A percentile compares a stretch with the other conserved stretches of the same genome.
Conservation (phyloP, 2,329 filamentous ascomycete species). For the Aspergillus tanneri region DNA sequence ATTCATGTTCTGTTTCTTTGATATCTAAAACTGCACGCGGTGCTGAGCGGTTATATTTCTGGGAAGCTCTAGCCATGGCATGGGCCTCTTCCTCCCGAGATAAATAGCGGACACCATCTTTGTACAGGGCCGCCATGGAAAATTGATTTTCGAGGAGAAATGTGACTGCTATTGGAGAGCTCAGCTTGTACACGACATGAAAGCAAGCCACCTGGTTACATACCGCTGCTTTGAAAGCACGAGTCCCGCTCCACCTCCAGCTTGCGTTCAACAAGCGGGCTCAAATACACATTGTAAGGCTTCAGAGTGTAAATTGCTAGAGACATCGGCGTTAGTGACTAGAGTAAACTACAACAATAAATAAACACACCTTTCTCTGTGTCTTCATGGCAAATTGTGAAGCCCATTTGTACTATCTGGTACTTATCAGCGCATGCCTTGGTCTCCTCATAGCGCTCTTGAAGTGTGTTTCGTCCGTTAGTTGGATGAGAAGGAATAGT, state of each 20-base stretch:
- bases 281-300: conserved; percentile 65
- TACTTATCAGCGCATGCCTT: conserved; percentile 62
- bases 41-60: conserved; percentile 39
- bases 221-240: conserved; percentile 56
- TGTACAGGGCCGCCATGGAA: conserved; percentile 57
- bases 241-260: conserved; percentile 62
- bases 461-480: conserved; percentile 51
- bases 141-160: conserved; percentile 62
- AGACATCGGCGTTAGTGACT: conserved; percentile 9
- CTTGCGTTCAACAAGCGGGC: conserved; percentile 53
- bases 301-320: conserved; percentile 56
- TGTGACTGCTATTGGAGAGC: conserved; percentile 49
- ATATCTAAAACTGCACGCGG: conserved; percentile 47
- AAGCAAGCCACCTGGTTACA: conserved; percentile 13
- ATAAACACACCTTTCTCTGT: conserved; percentile 44
- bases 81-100: conserved; percentile 58
- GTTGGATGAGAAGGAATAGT: conserved; percentile 39
- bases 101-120: conserved; percentile 60
- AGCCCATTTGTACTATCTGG: conserved; percentile 64
- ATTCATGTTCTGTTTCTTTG: conserved; percentile 53
- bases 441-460: conserved; percentile 61
- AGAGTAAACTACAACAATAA: not conserved
- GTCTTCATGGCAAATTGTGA: conserved; percentile 64
- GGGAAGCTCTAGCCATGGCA: conserved; percentile 47
- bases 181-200: conserved; percentile 8